A percentile compares a stretch with the other conserved stretches of the same genome.
Conservation (phyloP, 2,329 filamentous ascomycete species). For the Fusarium xylarioides region DNA sequence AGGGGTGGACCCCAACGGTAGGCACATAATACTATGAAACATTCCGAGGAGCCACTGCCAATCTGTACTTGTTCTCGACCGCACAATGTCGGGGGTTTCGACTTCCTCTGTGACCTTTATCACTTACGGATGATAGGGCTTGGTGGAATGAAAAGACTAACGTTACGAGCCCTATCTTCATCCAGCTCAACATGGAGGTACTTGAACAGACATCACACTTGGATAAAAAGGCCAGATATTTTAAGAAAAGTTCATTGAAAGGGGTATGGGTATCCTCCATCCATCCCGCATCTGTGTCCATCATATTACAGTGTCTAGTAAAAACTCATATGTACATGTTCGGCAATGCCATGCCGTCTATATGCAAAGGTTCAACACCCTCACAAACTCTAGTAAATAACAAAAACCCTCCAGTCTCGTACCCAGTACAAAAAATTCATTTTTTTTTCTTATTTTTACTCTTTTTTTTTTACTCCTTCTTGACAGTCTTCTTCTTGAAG, state of each 20-base stretch:
- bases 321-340: constrained; percentile 28
- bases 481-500: constrained; percentile 45
- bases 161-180: not conserved
- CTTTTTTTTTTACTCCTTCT: constrained; percentile 1
- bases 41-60: too few species aligned
- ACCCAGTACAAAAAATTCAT: not conserved
- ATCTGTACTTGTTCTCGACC: too few species aligned
- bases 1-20: too few species aligned
- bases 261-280: constrained; percentile 22
- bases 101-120: too few species aligned
- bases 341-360: constrained; percentile 28
- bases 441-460: not conserved
- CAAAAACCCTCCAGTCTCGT: constrained; percentile 1
- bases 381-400: constrained; percentile 15
- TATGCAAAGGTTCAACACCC: constrained; percentile 5
- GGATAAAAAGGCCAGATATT: too few species aligned
- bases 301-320: constrained; percentile 34
- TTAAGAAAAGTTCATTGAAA: constrained; percentile 28
- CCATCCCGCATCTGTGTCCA: constrained; percentile 18
- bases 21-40: too few species aligned
- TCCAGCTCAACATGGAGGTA: not conserved
- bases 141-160: too few species aligned
- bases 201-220: not conserved
- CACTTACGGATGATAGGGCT: too few species aligned
- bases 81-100: too few species aligned